These are phyloP conservation scores for Taphrina communis DNA, from an alignment of 1,139 yeast genomes.

Conservation along the genomic window DNA sequence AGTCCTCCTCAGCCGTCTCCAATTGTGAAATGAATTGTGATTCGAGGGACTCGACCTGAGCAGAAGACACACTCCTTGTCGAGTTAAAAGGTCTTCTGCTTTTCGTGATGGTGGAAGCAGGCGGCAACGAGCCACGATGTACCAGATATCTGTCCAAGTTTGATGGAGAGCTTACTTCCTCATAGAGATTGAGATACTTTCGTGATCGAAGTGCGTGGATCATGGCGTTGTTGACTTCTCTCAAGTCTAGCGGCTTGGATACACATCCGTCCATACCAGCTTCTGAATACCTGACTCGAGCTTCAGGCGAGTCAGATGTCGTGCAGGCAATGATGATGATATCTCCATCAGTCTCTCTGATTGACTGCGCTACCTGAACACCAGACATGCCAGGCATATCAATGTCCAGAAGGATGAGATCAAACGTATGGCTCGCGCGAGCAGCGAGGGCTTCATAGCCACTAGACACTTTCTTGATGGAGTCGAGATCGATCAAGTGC, in stretches of 20 bases:
- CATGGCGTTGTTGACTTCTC: slow-evolving; percentile 20
- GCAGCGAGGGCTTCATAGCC: slow-evolving; percentile 33
- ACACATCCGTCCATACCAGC: slow-evolving; percentile 41
- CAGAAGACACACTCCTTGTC: neutral
- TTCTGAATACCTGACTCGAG: slow-evolving; percentile 13
- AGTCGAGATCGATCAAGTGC: slow-evolving; percentile 19
- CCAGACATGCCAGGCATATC: slow-evolving; percentile 40
- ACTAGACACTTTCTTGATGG: slow-evolving; percentile 12
- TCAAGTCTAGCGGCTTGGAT: slow-evolving; percentile 30
- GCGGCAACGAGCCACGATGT: slow-evolving; percentile 2
- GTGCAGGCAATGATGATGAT: slow-evolving; percentile 37
- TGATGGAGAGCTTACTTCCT: neutral
- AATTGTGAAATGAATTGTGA: neutral
- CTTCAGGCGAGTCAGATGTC: slow-evolving; percentile 24
- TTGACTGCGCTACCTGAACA: slow-evolving; percentile 25
- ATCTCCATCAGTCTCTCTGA: slow-evolving; percentile 12
- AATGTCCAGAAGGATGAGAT: slow-evolving; percentile 36
- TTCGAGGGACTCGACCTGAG: neutral
- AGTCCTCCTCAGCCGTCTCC: neutral
- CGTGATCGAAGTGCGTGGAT: slow-evolving; percentile 1
- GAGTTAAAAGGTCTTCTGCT: neutral
- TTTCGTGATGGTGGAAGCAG: neutral
- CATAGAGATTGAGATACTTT: slow-evolving; percentile 1
- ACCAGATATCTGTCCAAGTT: neutral
- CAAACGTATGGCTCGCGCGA: neutral